Percentiles rank a stretch among this genome's conserved stretches.
phyloP scores from a whole-genome alignment of 208 protist species.

The Trypanosoma conorhini region DNA sequence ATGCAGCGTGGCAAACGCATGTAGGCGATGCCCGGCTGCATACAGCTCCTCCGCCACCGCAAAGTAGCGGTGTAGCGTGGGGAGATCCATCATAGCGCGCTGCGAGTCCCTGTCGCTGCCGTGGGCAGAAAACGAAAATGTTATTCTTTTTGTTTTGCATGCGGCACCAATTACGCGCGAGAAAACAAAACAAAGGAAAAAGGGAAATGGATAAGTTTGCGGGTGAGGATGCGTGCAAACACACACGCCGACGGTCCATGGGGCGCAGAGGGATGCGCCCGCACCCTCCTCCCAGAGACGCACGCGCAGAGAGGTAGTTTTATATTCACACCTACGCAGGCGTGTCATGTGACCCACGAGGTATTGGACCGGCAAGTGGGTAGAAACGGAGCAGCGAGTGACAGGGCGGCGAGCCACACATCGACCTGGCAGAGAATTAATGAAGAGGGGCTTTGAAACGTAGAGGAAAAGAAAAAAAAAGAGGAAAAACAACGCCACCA shows the following conservation, averaged over 20 bases:
- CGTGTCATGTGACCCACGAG: background rate
- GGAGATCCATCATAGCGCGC: conserved; percentile 3
- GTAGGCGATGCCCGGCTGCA: conserved; percentile 36
- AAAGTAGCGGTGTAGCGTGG: conserved; percentile 30
- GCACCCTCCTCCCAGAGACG: background rate
- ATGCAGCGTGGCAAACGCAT: conserved; percentile 40
- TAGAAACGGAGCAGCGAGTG: background rate
- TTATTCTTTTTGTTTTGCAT: background rate
- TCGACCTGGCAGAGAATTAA: background rate
- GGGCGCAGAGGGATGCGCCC: background rate
- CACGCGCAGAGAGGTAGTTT: background rate
- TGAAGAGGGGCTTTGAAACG: background rate
- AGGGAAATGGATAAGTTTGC: conserved; percentile 15
- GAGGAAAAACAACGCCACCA: background rate
- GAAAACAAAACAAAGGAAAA: conserved; percentile 5
- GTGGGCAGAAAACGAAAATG: background rate
- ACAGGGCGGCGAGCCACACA: background rate
- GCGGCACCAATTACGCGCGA: background rate
- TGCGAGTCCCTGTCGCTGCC: background rate
- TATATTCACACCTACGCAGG: background rate
- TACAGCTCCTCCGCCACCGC: conserved; percentile 52
- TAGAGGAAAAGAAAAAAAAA: conserved; percentile 2
- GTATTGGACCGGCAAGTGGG: background rate
- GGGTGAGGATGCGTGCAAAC: background rate
- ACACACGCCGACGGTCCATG: background rate